Base-by-base conservation (phyloP, 495 filamentous ascomycete genomes). In the Xylaria scruposa region DNA sequence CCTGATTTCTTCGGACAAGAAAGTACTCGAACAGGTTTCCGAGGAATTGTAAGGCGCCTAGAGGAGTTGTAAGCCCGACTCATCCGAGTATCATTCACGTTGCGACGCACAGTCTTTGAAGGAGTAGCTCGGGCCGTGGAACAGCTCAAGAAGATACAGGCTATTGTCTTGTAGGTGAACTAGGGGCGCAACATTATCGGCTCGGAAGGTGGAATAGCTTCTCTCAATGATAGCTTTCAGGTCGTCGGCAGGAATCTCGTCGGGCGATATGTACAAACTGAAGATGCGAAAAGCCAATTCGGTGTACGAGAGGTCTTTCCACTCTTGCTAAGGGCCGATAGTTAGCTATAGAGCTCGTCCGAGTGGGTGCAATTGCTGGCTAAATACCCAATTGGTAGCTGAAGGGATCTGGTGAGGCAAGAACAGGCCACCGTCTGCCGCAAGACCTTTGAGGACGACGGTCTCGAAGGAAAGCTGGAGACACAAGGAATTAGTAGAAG, bases 11-110 rank as follows among this genome's bases (percentile, higher is more conserved):
- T 44, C 94, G 86, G 9, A 93, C 88, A 3, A 99, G 87, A 81
- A 99, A 95, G 79, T 95, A 99, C 82, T 99, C 96, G 78, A 99
- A 97, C 15, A 98, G 86, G 77, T 99, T 98, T 31, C 96, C 96
- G 8, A 99, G 83, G 74, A 97, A 94, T 76, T 97, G 94, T 31
- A 98, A 81, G 6, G 95, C 95, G 19, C 92, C 92, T 71, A 65
- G 26, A 29, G 12, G 38, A 47, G 7, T 17, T 58, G n/a, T 75
- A 49, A 73, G 70, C 75, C 77, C 59, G 68, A 63, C 38, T 49
- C 70, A 74, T 7, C 24, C 15, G 13, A 19, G 26, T n/a, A 5
- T 26, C 31, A 21, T 17, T n/a, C 38, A 10, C 59, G n/a, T 24
- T 47, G 49, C 36, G 60, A 65, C 69, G 61, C 46, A 71, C 70